Conservation (phyloP, 228 moss, liverwort and hornwort genomes). For the Sphagnum fallax region DNA sequence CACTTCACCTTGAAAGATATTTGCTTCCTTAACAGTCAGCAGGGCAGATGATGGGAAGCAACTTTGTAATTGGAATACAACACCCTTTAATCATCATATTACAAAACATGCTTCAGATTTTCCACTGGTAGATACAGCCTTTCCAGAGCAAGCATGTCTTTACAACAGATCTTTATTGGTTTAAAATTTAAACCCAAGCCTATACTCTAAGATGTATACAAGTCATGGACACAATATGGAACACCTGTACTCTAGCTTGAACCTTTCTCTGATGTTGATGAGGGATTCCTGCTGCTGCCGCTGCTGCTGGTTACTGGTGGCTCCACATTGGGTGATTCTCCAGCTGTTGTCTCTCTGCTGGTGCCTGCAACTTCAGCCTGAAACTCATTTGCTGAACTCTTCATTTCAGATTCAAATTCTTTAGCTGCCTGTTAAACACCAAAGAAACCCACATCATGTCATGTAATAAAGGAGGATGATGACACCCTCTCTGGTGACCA, state of each 20-base stretch:
- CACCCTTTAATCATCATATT: too few species aligned
- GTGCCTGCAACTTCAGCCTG: conserved; percentile 4
- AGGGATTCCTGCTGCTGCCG: conserved; percentile 2
- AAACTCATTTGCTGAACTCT: conserved; percentile 13
- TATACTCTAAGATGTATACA: too few species aligned
- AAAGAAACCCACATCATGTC: conserved; percentile 1
- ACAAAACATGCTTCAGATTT: too few species aligned
- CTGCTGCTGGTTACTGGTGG: conserved; percentile 17
- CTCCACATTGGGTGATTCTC: conserved; percentile 24
- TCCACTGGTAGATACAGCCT: too few species aligned
- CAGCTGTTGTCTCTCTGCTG: conserved; percentile 4
- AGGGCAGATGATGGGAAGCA: too few species aligned
- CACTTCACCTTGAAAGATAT: too few species aligned
- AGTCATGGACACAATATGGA: too few species aligned
- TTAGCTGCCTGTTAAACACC: conserved; percentile 54
- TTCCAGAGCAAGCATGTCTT: too few species aligned
- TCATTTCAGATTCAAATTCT: conserved; percentile 75
- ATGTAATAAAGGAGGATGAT: background rate
- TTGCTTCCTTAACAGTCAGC: too few species aligned
- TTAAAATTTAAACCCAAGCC: too few species aligned
- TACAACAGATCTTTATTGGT: too few species aligned
- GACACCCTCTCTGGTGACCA: background rate
- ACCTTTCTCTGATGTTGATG: conserved; percentile 36
- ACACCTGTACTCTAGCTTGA: conserved; percentile 3
- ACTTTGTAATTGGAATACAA: too few species aligned